Evolutionary conservation across 352 stramenopile species (phyloP), one percentile per base, ranked within the genome.

Genomic region (Phytopythium helicoides): DNA sequence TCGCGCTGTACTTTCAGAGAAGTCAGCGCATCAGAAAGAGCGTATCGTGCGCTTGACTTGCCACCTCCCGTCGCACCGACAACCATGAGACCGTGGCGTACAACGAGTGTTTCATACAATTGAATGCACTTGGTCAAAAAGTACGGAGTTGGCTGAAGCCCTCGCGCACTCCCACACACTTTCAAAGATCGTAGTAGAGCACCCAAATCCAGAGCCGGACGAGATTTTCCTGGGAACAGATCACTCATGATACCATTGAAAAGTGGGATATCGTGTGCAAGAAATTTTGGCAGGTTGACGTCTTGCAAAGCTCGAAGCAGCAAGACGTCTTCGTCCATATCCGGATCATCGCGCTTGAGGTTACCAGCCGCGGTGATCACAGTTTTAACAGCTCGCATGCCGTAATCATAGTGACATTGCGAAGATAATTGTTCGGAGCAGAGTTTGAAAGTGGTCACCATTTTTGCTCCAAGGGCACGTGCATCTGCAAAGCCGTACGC

Each of bases 341-440:
- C 87, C 1, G 94, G 94, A 40, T 96, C 92, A 14, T 84, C 91
- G 23, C 91, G 66, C 59, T 98, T 98, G 54, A 98, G 87, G 61
- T 98, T 98, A 16, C 94, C 94, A 16, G 94, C 92, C 0, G 94
- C 92, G 0, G 88, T 97, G 56, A 98, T 98, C 22, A 97, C 88
- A 0, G 94, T 98, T 68, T 98, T 98, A 12, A 98, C 94, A 0
- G 94, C 94, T 28, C 94, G 78, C 94, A 98, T 98, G 22, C 94
- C 94, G 66, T 98, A 98, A 71, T 98, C 94, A 58, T 98, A 98
- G 64, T 98, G 94, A 21, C 89, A 96, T 57, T 98, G 91, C 8
- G 88, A 93, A 6, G 87, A 97, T 9, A 98, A 56, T 68, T 98
- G 96, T 58, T 98, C 94, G 0, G 89, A 98, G 52, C 94, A 98